Base-by-base conservation (phyloP, 495 filamentous ascomycete genomes). In the Penicillium riverlandense region DNA sequence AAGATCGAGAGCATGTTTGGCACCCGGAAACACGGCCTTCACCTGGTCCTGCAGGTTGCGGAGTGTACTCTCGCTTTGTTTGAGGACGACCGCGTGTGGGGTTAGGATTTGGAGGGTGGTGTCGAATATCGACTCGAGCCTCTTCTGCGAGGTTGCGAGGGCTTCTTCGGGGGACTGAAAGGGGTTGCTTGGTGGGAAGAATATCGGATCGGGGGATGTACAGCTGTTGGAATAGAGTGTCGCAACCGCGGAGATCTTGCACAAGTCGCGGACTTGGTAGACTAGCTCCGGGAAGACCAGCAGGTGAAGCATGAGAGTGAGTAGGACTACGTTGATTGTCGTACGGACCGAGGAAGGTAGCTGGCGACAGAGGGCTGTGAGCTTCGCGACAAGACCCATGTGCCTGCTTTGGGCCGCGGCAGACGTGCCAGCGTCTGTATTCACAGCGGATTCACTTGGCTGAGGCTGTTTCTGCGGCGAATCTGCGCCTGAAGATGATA, bases 281-380 rank as follows among this genome's bases (percentile, higher is more conserved):
- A 68, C 49, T 8, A 70, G 35, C 45, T 72, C 67, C 14, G 69
- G 69, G 33, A 72, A 48, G 22, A 70, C 43, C 30, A 72, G 59
- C 13, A 71, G 40, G 45, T 71, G 67, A 22, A 62, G 41, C 40
- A 69, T 65, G 30, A 55, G 38, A 7, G 55, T 54, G 45, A 63
- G 31, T 16, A 71, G 51, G 33, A 69, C 43, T 9, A 50, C 38
- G 45, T 70, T 71, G 46, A 66, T 43, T 22, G 55, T 22, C 7
- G 33, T 44, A 43, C 61, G 62, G 38, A 63, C 29, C 9, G 59
- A 29, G 11, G 29, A 13, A n/a, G 29, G 38, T 15, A 48, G 43
- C 6, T 36, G 35, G 33, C 43, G 42, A 33, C 37, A 45, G 15
- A 44, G 31, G 22, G 13, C 16, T 12, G 13, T 8, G 35, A 35